phyloP scores from a whole-genome alignment of 805 yeast genomes.

The Ogataea ganodermae region DNA sequence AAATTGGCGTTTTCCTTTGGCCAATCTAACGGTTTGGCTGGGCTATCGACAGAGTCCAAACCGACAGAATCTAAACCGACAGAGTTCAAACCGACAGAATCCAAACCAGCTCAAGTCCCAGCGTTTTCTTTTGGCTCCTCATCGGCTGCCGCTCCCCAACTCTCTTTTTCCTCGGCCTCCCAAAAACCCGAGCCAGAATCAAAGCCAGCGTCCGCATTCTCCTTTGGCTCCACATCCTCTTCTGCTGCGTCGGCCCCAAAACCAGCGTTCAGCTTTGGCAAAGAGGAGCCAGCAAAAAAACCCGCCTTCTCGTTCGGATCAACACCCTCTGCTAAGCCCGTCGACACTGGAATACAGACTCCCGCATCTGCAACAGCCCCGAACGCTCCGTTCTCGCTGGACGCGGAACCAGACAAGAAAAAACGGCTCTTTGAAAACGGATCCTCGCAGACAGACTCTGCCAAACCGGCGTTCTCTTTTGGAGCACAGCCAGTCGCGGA shows the following conservation, averaged over 20 bases:
- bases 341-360: slow-evolving; percentile 3
- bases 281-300: not conserved
- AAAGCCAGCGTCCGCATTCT: slow-evolving; percentile 12
- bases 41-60: too few relatives aligned
- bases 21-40: not conserved
- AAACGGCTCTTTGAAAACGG: not conserved
- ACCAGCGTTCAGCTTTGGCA: slow-evolving; percentile 8
- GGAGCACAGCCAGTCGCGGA: slow-evolving; percentile 11
- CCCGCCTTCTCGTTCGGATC: slow-evolving; percentile 3
- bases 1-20: not conserved
- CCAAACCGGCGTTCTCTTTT: slow-evolving; percentile 11
- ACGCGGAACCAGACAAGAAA: slow-evolving; percentile 1
- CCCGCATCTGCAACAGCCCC: slow-evolving; percentile 4
- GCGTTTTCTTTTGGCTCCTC: not conserved
- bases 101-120: not conserved
- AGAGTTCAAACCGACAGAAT: not conserved
- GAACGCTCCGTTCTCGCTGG: not conserved
- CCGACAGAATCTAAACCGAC: not conserved
- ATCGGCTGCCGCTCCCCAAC: not conserved
- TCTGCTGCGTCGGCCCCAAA: not conserved
- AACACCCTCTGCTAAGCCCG: not conserved
- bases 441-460: not conserved
- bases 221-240: slow-evolving; percentile 4
- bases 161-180: not conserved
- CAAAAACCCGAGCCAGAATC: slow-evolving; percentile 4